Percentiles rank a stretch among this genome's conserved stretches.
phyloP scores from a whole-genome alignment of 345 rosid species.

The Physaria fendleri region DNA sequence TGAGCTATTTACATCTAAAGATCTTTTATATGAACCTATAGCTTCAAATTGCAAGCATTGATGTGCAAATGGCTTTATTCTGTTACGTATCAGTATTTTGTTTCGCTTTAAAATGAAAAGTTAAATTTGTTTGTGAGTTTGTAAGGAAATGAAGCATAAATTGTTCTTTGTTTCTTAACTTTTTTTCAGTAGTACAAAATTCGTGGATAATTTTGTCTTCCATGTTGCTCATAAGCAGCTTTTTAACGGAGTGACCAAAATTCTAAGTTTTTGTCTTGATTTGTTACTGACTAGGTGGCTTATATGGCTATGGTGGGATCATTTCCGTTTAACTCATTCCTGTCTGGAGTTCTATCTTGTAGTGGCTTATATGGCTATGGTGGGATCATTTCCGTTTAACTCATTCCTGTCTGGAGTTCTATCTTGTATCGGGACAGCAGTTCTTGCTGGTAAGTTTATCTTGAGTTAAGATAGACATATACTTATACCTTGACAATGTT shows the following conservation, averaged over 20 bases:
- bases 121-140: background rate
- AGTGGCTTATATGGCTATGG: constrained; percentile 92
- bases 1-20: background rate
- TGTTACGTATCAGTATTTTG: background rate
- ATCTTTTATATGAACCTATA: background rate
- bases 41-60: background rate
- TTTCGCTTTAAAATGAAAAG: background rate
- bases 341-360: constrained; percentile 97
- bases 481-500: background rate
- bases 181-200: background rate
- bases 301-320: constrained; percentile 98
- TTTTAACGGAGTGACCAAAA: background rate
- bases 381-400: constrained; percentile 97
- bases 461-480: background rate
- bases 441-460: constrained; percentile 79
- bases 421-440: constrained; percentile 93
- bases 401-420: constrained; percentile 99
- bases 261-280: background rate
- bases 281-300: constrained; percentile 49
- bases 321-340: constrained; percentile 98
- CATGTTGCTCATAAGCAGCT: background rate
- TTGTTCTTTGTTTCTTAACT: background rate
- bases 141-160: too few relatives aligned
- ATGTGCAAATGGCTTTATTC: background rate
- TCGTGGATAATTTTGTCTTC: background rate